phyloP scores from a whole-genome alignment of 805 yeast species.

The Scheffersomyces coipomensis region DNA sequence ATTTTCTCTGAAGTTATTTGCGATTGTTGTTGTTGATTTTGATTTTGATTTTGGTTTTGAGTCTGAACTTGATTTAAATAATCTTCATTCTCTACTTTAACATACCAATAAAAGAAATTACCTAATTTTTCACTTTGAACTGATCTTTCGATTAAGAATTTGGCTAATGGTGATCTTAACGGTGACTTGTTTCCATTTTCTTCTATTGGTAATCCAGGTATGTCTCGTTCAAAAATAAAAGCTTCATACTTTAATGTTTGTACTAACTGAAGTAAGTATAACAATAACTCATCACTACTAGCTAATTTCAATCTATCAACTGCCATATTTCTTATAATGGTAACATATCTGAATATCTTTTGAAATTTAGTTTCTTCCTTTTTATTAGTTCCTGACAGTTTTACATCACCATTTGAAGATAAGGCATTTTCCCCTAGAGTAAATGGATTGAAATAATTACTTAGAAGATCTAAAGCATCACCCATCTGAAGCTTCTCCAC shows the following conservation, averaged over 20 bases:
- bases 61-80: slow-evolving; percentile 18
- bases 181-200: slow-evolving; percentile 7
- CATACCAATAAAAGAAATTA: slow-evolving; percentile 86
- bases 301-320: slow-evolving; percentile 80
- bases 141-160: slow-evolving; percentile 73
- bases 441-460: slow-evolving; percentile 66
- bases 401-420: slow-evolving; percentile 7
- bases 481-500: slow-evolving; percentile 76
- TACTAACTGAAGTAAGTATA: slow-evolving; percentile 84
- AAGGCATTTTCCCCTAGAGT: slow-evolving; percentile 15
- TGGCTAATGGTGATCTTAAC: slow-evolving; percentile 61
- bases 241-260: slow-evolving; percentile 86
- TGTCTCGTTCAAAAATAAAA: slow-evolving; percentile 12
- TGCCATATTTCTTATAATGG: slow-evolving; percentile 80
- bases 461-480: slow-evolving; percentile 81
- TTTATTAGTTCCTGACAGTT: slow-evolving; percentile 4
- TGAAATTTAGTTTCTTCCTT: slow-evolving; percentile 28
- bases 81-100: slow-evolving; percentile 84
- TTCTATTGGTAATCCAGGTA: neutral
- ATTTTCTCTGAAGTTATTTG: slow-evolving; percentile 15
- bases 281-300: slow-evolving; percentile 72
- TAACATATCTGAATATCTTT: slow-evolving; percentile 38
- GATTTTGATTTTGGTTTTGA: no score
- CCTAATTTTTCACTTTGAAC: slow-evolving; percentile 66
- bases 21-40: slow-evolving; percentile 6